phyloP scores from a whole-genome alignment of 306 rosid species.

The Alnus rubra region DNA sequence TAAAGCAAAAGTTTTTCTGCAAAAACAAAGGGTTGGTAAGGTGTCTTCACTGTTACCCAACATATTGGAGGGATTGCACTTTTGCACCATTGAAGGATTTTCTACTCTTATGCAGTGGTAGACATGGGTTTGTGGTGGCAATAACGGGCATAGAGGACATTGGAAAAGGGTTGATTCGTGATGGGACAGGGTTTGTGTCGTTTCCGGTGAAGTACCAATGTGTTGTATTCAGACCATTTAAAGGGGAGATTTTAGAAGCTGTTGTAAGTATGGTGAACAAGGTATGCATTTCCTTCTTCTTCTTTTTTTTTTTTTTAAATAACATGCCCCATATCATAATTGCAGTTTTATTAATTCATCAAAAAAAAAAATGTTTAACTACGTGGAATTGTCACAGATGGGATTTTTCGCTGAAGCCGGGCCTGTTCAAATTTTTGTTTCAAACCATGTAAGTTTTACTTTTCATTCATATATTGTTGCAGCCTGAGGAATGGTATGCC shows the following conservation, averaged over 20 bases:
- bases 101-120: constrained; percentile 58
- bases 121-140: constrained; percentile 97
- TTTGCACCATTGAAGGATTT: constrained; percentile 14
- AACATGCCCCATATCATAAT: too few species aligned
- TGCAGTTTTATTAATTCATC: too few species aligned
- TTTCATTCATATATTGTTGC: constrained; percentile 3
- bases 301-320: too few species aligned
- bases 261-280: constrained; percentile 97
- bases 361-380: background rate
- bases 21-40: background rate
- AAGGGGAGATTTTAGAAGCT: constrained; percentile 95
- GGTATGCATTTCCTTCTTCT: constrained; percentile 36
- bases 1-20: background rate
- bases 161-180: constrained; percentile 88
- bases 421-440: constrained; percentile 95
- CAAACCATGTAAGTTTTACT: constrained; percentile 73
- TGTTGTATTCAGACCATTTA: constrained; percentile 94
- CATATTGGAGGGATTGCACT: constrained; percentile 6
- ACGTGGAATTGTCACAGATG: constrained; percentile 56
- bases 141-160: constrained; percentile 87
- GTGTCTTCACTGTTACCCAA: constrained; percentile 1
- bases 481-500: background rate
- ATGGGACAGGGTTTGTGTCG: constrained; percentile 93
- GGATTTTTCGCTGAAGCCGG: constrained; percentile 99
- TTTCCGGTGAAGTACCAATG: constrained; percentile 97